Base-by-base conservation (phyloP, 345 rosid species). In the Eucalyptus marginata region DNA sequence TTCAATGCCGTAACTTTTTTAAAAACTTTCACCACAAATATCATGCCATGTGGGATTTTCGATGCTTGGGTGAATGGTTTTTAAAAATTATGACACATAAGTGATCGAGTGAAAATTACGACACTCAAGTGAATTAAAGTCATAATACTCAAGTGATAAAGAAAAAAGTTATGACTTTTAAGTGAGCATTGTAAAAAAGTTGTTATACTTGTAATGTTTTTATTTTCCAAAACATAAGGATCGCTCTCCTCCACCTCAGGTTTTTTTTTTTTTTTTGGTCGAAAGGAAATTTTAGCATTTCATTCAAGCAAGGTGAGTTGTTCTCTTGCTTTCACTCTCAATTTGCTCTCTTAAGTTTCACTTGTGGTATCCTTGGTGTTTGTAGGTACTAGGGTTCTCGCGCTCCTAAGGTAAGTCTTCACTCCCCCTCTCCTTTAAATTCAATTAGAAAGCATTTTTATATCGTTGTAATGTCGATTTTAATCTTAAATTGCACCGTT, bases 71-170 rank as follows among this genome's bases (percentile, higher is more conserved):
- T 56, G 29, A 56, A 56, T 52, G 24, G 0, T 17, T 52, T 52
- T 18, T 18, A 56, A 56, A 56, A 56, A 22, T 56, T 56, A 1
- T 0, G 12, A 56, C 29, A 56, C 0, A 9, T 10, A 24, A 56
- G 13, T 10, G 29, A 56, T 10, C 13, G 62, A 22, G 24, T 9
- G 13, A 56, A 56, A 22, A 6, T 56, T 24, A 24, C 2, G 1
- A 24, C 0, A 24, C 0, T 56, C 0, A 24, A 56, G 29, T 56
- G 1, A 56, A 22, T 56, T 2, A 10, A 56, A 56, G 6, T 56
- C 6, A 56, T 56, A 24, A 10, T 6, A 56, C 12, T 56, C 0
- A 9, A 24, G 13, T 56, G 13, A 56, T 24, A 56, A 56, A 56
- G 1, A 24, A 56, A 56, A 56, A 24, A 56, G 0, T 10, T 56